Evolutionary conservation across 225 moss, liverwort and hornwort genomes (phyloP).

Genomic region (Sphagnum tenellum): DNA sequence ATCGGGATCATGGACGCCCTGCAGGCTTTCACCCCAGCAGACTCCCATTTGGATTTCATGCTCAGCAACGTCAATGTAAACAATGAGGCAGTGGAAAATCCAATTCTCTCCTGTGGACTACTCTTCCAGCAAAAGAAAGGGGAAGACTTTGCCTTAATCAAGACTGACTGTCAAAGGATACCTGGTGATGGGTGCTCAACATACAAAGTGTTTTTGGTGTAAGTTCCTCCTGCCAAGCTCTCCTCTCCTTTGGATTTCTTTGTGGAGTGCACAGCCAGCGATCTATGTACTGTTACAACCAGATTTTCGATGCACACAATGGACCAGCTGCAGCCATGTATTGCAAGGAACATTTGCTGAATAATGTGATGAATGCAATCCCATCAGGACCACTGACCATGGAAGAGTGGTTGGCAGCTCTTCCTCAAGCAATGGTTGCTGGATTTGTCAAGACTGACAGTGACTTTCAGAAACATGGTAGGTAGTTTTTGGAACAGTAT

Average conservation of each 20-base stretch:
- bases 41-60: too few species aligned
- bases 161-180: slow-evolving; percentile 54
- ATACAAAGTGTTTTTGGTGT: slow-evolving; percentile 73
- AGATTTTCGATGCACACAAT: slow-evolving; percentile 78
- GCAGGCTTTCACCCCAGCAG: too few species aligned
- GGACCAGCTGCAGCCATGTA: slow-evolving; percentile 64
- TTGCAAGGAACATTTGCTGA: slow-evolving; percentile 59
- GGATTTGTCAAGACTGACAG: slow-evolving; percentile 92
- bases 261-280: too few species aligned
- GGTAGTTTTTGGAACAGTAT: too few species aligned
- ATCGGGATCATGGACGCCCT: too few species aligned
- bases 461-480: slow-evolving; percentile 57
- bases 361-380: slow-evolving; percentile 61
- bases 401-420: slow-evolving; percentile 57
- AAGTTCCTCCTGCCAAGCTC: too few species aligned
- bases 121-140: slow-evolving; percentile 51
- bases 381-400: slow-evolving; percentile 42
- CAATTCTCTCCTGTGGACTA: slow-evolving; percentile 36
- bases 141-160: slow-evolving; percentile 47
- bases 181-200: slow-evolving; percentile 57
- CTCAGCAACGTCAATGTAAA: too few species aligned
- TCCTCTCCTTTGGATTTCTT: too few species aligned
- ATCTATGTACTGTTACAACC: slow-evolving; percentile 4
- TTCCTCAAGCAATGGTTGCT: slow-evolving; percentile 67
- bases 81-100: slow-evolving; percentile 44